A percentile compares a stretch with the other conserved stretches of the same genome.
Evolutionary conservation across 331 rosid species (phyloP).

Genomic region (Rosa hybrid): DNA sequence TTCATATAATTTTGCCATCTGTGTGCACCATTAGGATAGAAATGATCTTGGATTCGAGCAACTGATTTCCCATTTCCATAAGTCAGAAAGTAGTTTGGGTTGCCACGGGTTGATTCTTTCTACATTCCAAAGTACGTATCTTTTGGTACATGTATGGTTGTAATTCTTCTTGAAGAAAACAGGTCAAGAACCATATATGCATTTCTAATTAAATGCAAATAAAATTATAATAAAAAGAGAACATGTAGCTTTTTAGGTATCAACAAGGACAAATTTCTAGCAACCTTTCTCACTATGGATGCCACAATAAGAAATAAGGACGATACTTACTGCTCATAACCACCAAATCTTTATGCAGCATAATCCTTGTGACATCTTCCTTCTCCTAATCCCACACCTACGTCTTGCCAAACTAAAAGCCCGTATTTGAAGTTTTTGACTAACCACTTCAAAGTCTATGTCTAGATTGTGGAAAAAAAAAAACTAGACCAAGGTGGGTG

Average conservation of each 20-base stretch:
- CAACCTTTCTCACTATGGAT: background rate
- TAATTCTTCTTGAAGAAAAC: slow-evolving; percentile 59
- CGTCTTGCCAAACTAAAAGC: background rate
- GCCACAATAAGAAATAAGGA: background rate
- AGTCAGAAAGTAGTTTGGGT: slow-evolving; percentile 55
- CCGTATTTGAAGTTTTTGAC: background rate
- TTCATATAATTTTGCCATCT: slow-evolving; percentile 99
- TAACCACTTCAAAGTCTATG: background rate
- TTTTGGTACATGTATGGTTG: slow-evolving; percentile 91
- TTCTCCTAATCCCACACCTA: background rate
- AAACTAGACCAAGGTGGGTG: background rate
- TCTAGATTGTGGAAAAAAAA: background rate
- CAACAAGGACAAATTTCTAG: background rate
- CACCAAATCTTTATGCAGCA: background rate
- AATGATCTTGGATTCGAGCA: slow-evolving; percentile 90
- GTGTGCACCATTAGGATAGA: slow-evolving; percentile 98
- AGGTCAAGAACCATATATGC: background rate
- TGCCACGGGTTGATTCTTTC: slow-evolving; percentile 66
- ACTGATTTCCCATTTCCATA: slow-evolving; percentile 97
- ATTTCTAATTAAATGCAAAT: background rate
- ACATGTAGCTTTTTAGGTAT: background rate
- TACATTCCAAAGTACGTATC: slow-evolving; percentile 95
- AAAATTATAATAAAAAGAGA: background rate
- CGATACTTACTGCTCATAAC: background rate
- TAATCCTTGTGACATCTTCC: background rate